A percentile compares a stretch with the other conserved stretches of the same genome.
phyloP scores from a whole-genome alignment of 176 grass and related monocot species.

The Bonia amplexicaulis region DNA sequence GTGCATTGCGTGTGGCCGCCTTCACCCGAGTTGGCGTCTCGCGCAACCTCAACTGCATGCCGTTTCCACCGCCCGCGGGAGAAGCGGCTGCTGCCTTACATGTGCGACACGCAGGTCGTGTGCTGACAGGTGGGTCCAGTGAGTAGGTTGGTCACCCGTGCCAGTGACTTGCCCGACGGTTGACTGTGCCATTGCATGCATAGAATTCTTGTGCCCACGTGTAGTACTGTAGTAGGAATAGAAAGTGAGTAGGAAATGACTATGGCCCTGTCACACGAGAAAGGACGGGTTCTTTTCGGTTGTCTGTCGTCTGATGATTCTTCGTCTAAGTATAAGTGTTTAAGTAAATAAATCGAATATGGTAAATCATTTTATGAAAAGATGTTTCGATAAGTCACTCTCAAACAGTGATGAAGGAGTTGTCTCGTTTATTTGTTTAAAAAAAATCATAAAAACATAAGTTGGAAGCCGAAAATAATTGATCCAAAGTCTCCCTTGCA shows the following conservation, averaged over 20 bases:
- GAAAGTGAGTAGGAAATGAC: not conserved
- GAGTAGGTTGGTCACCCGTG: not conserved
- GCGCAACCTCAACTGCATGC: not conserved
- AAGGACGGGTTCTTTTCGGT: too few relatives aligned
- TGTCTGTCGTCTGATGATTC: too few relatives aligned
- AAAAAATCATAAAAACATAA: too few relatives aligned
- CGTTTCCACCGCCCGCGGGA: not conserved
- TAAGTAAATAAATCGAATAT: too few relatives aligned
- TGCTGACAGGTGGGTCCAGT: not conserved
- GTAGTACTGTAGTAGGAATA: too few relatives aligned
- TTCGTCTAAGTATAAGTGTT: too few relatives aligned
- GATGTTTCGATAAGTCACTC: fast-evolving
- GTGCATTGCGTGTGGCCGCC: not conserved
- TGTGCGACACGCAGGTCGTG: not conserved
- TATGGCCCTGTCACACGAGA: too few relatives aligned
- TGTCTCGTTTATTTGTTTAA: too few relatives aligned
- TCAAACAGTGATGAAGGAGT: too few relatives aligned
- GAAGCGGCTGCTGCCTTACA: not conserved
- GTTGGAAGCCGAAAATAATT: too few relatives aligned
- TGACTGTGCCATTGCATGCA: not conserved
- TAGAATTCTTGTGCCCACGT: not conserved
- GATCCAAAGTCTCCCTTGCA: conserved; percentile 8
- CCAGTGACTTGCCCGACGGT: not conserved
- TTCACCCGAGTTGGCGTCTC: conserved; percentile 10
- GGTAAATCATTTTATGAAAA: too few relatives aligned